A percentile compares a stretch with the other conserved stretches of the same genome.
These are phyloP conservation scores for Luvunga scandens DNA, from an alignment of 345 rosid genomes.

Conservation along the genomic window DNA sequence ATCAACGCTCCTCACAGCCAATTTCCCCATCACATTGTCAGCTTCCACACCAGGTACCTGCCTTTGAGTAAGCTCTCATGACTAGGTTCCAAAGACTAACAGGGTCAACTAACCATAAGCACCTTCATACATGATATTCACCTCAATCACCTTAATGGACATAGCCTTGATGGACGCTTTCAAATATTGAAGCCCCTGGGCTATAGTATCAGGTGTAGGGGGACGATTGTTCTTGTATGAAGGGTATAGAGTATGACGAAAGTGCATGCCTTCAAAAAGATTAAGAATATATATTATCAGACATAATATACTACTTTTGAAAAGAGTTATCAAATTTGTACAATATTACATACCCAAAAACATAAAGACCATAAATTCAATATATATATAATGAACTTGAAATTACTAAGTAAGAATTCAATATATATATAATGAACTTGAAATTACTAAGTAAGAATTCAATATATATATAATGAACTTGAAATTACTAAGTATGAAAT, in stretches of 20 bases:
- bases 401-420: neutral
- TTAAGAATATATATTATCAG: constrained; percentile 9
- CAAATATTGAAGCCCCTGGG: constrained; percentile 90
- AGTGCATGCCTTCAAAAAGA: constrained; percentile 60
- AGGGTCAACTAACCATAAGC: constrained; percentile 6
- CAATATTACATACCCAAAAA: neutral
- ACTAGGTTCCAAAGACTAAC: constrained; percentile 23
- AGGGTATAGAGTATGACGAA: constrained; percentile 83
- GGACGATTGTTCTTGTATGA: constrained; percentile 89
- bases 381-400: neutral
- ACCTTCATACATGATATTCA: constrained; percentile 24
- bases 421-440: too few relatives aligned
- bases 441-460: too few relatives aligned
- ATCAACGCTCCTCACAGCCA: constrained; percentile 79
- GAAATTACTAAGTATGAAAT: too few relatives aligned
- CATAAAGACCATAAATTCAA: neutral
- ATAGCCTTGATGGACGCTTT: constrained; percentile 96
- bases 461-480: neutral
- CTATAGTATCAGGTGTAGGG: constrained; percentile 93
- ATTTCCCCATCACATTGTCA: constrained; percentile 91
- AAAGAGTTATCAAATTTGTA: neutral
- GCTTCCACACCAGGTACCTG: constrained; percentile 99
- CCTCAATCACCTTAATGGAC: constrained; percentile 95
- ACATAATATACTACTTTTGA: neutral
- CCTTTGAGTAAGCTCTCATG: constrained; percentile 26